Evolutionary conservation across 306 rosid species (phyloP), one percentile per base, ranked within the genome.

Genomic region (Sesbania bispinosa): DNA sequence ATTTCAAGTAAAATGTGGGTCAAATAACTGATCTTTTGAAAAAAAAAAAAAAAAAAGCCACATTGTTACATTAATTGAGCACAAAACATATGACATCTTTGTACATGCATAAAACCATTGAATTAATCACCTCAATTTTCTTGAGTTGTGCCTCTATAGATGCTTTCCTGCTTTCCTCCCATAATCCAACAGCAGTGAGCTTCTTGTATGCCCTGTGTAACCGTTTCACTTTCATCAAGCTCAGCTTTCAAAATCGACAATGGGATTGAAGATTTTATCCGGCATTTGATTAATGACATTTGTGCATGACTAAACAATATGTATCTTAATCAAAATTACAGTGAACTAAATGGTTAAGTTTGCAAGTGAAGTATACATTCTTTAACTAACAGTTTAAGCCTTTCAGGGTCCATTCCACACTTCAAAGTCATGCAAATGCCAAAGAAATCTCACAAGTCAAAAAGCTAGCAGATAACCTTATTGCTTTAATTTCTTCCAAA

Each of bases 81-180:
- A 24, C 5, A 61, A 21, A 30, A 65, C n/a, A 24, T 18, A 55
- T 11, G 8, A 52, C 4, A 19, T 27, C 21, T n/a, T n/a, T n/a
- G n/a, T 33, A 45, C 4, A 30, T 6, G 21, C 19, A 39, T 13
- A n/a, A 45, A 58, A 46, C 3, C 58, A 9, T 7, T 3, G 0
- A 46, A 42, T 51, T 47, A 14, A 18, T 38, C 77, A 90, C 98
- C 97, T 90, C 98, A 46, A 88, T 77, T 80, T 75, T 82, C 79
- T 70, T 82, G 48, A 88, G 87, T 42, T 88, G 47, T 30, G 93
- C 88, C 38, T 93, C 93, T 35, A 88, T 82, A 4, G 77, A 42
- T 15, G 87, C 81, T 76, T 62, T 93, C 75, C 53, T 88, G 72
- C 54, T 81, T 27, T 84, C 81, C 79, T 90, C 98, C 97, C 96